Percentiles rank a stretch among this genome's conserved stretches.
These are phyloP conservation scores for Trichoderma sp. DNA, from an alignment of 2,329 filamentous ascomycete species.

Conservation along the genomic window DNA sequence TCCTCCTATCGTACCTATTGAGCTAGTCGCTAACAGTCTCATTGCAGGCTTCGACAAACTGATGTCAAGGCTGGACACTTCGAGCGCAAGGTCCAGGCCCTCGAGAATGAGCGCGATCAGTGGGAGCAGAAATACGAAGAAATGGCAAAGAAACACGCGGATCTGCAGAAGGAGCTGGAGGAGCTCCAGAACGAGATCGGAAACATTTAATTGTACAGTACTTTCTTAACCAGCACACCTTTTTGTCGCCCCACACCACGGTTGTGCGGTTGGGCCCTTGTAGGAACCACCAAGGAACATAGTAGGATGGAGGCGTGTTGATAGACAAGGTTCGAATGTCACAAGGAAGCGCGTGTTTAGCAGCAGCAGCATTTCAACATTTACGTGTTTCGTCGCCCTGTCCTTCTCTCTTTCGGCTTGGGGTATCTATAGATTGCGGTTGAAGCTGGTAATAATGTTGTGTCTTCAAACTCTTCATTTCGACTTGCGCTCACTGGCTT, in stretches of 20 bases:
- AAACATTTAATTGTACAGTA: slow-evolving; percentile 69
- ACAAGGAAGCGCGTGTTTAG: slow-evolving; percentile 35
- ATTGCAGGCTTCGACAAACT: slow-evolving; percentile 86
- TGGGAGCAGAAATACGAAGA: slow-evolving; percentile 99
- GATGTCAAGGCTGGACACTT: slow-evolving; percentile 99
- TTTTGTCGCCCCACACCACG: neutral
- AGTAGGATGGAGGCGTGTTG: slow-evolving; percentile 28
- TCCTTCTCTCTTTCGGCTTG: slow-evolving; percentile 33
- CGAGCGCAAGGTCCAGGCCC: slow-evolving; percentile 97
- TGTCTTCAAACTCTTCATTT: slow-evolving; percentile 1
- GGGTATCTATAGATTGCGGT: slow-evolving; percentile 37
- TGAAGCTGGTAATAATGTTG: slow-evolving; percentile 7
- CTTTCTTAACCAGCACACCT: slow-evolving; percentile 24
- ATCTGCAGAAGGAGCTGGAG: slow-evolving; percentile 85
- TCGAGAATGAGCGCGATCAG: slow-evolving; percentile 87
- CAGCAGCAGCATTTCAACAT: slow-evolving; percentile 33
- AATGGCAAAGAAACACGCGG: slow-evolving; percentile 85
- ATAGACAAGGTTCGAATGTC: slow-evolving; percentile 33
- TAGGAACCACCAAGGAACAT: slow-evolving; percentile 10
- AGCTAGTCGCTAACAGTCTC: slow-evolving; percentile 17
- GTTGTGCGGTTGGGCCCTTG: slow-evolving; percentile 5
- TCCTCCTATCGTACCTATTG: neutral
- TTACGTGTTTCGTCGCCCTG: slow-evolving; percentile 36
- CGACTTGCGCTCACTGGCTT: slow-evolving; percentile 47
- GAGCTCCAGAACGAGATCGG: slow-evolving; percentile 89